Base-by-base conservation (phyloP, 2,329 filamentous ascomycete genomes). In the Penicillium sp. region DNA sequence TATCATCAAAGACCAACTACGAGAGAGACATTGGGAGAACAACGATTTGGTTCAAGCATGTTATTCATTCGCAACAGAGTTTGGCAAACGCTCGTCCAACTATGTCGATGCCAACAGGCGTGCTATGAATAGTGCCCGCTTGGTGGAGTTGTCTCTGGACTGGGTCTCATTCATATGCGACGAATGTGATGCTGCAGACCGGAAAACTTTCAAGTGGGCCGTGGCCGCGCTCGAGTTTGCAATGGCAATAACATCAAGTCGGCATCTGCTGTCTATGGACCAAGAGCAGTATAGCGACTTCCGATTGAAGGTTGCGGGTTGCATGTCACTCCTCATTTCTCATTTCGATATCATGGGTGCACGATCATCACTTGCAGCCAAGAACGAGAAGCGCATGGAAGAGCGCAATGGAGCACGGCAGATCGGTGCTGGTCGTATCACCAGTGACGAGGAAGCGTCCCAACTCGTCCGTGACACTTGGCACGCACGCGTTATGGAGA, bases 291-390 rank as follows among this genome's bases (percentile, higher is more conserved):
- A 96, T 71, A 84, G 87, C 5, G 86, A 83, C 59, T 79, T 99
- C 58, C 85, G 93, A 43, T 82, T 86, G 54, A 97, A 97, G 73
- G 94, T 99, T 5, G 92, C 92, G 8, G 93, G 93, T 0, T 99
- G 94, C 73, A 99, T 99, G 94, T 92, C 91, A 18, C 83, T 99
- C 22, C 81, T 99, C 46, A 97, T 99, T 63, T 97, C 92, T 9
- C 94, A 99, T 74, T 99, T 99, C 67, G 94, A 99, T 73, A 97
- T 99, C 74, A 96, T 99, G 89, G 94, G 94, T 22, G 94, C 94
- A 24, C 86, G 93, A 67, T 96, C 92, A 6, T 97, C 88, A 40
- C 82, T 97, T 59, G 94, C 94, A 10, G 94, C 94, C 4, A 92
- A 97, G 75, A 91, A 92, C 2, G 94, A 99, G 75, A 92, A 91